Evolutionary conservation across 176 grass and related monocot species (phyloP).

Genomic region (Oryza meyeriana): DNA sequence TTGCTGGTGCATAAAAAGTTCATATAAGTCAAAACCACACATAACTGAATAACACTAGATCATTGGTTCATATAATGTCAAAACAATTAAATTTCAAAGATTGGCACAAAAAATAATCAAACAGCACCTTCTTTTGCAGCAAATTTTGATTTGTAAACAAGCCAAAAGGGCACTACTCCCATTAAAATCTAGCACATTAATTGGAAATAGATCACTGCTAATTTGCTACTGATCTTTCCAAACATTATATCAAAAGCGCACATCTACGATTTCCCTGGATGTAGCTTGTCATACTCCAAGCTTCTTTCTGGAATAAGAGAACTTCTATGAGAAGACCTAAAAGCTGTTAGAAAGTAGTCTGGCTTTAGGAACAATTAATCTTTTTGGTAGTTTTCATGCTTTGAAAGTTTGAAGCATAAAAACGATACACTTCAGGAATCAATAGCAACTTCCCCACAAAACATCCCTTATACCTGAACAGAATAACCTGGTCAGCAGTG

Average conservation of each 20-base stretch:
- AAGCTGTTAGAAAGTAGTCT: neutral
- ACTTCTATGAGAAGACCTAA: neutral
- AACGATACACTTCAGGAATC: neutral
- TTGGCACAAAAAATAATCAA: neutral
- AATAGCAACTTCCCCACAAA: neutral
- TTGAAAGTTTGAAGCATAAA: neutral
- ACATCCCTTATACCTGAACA: neutral
- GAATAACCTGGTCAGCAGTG: neutral
- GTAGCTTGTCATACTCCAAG: neutral
- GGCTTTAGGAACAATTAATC: conserved; percentile 8
- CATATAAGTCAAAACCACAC: neutral
- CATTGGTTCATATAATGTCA: neutral
- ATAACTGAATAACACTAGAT: neutral
- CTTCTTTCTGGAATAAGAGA: neutral
- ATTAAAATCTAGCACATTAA: neutral
- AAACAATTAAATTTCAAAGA: neutral
- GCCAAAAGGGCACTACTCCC: neutral
- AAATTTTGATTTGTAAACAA: conserved; percentile 7
- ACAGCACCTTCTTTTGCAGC: neutral
- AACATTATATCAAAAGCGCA: neutral
- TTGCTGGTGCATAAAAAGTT: conserved; percentile 57
- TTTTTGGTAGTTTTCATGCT: conserved; percentile 15
- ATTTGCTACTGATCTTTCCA: neutral
- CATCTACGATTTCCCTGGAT: neutral
- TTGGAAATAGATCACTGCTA: neutral